phyloP scores from a whole-genome alignment of 2,329 filamentous ascomycete genomes.

The Alternaria angustiovoidea region DNA sequence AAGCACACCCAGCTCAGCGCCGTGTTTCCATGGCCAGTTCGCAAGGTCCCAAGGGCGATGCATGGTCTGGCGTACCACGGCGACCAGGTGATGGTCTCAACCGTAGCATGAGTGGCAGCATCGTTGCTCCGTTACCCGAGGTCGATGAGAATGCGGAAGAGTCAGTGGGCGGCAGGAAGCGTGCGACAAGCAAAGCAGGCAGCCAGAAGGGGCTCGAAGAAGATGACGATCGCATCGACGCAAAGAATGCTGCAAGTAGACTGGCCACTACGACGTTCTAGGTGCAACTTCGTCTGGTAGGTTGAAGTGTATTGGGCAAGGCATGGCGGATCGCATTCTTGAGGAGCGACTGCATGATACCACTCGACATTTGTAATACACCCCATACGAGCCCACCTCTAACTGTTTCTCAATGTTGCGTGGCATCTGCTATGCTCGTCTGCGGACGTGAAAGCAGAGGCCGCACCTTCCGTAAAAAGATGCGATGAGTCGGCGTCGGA shows the following conservation, averaged over 20 bases:
- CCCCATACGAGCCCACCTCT: conserved; percentile 5
- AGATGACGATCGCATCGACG: conserved; percentile 94
- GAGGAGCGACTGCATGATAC: conserved; percentile 12
- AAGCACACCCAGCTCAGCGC: conserved; percentile 79
- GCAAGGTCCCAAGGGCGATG: conserved; percentile 96
- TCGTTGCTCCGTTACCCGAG: conserved; percentile 66
- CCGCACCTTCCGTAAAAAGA: background rate
- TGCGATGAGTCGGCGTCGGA: background rate
- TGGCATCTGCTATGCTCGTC: background rate
- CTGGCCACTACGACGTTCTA: conserved; percentile 94
- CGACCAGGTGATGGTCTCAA: conserved; percentile 76
- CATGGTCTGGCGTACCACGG: conserved; percentile 93
- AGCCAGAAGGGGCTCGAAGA: conserved; percentile 74
- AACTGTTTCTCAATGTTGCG: background rate
- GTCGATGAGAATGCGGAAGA: conserved; percentile 65
- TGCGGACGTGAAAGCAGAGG: background rate
- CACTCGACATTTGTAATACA: conserved; percentile 13
- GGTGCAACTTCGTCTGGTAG: conserved; percentile 18
- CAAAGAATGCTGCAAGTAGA: conserved; percentile 91
- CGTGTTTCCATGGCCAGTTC: conserved; percentile 82
- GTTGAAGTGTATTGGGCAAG: conserved; percentile 7
- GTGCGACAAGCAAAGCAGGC: conserved; percentile 58
- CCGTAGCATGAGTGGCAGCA: conserved; percentile 77
- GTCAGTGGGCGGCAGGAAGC: conserved; percentile 58
- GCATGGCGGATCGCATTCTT: conserved; percentile 8